Base-by-base conservation (phyloP, 768 basidiomycete genomes). In the Favolaschia claudopus region DNA sequence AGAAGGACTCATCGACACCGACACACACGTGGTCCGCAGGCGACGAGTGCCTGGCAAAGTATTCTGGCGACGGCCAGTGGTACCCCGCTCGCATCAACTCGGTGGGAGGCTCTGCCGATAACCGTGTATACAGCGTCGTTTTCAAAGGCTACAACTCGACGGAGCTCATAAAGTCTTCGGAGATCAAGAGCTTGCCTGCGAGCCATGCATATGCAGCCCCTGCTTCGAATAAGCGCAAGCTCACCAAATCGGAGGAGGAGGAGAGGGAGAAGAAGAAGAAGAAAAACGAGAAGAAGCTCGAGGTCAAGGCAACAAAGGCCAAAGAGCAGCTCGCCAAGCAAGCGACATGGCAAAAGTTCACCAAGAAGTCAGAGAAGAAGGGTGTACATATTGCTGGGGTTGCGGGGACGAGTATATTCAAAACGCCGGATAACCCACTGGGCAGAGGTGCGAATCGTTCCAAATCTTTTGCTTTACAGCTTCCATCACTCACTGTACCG, bases 61-160 rank as follows among this genome's bases (percentile, higher is more conserved):
- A 93, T 76, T 89, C 92, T 9, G 85, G 83, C 34, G 95, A 96
- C 73, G 89, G 89, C 38, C 77, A 79, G 59, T 95, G 90, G 87
- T 96, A 96, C 72, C 91, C 95, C 37, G 95, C 93, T 36, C 87
- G 92, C 25, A 92, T 96, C 76, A 91, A 88, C 19, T 89, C 87
- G 43, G 82, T 96, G 48, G 91, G 91, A 56, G 94, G 94, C 39
- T 88, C 92, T 25, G 76, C 84, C 53, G 90, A 92, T 54, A 91
- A 93, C 68, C 85, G 89, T 15, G 89, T 92, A 57, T 96, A 92
- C 79, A 93, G 88, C 72, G 89, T 96, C 68, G 83, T 95, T 32
- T 96, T 95, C 82, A 92, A 92, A 70, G 91, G 89, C 5, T 96
- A 96, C 80, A 92, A 95, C 72, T 91, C 89, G 27, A 95, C 95